Conservation (phyloP, 306 rosid species). For the Aeschynomene evenia region DNA sequence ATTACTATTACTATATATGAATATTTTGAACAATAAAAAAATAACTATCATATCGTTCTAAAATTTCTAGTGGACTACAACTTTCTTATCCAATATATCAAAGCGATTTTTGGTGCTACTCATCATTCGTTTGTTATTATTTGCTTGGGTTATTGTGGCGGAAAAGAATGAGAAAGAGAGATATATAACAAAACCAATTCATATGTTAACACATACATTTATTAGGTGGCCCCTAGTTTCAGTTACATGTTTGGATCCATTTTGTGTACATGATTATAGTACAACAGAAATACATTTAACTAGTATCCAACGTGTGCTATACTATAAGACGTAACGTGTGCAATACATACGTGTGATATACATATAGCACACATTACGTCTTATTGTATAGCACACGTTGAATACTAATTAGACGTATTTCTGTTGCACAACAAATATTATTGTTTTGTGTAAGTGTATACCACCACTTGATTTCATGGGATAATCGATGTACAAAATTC, state of each 20-base stretch:
- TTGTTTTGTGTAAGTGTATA: too few species aligned
- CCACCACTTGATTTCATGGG: not conserved
- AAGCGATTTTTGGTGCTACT: constrained; percentile 24
- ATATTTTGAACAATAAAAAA: too few species aligned
- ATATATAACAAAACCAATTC: not conserved
- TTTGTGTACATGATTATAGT: not conserved
- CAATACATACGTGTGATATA: too few species aligned
- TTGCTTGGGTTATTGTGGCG: not conserved
- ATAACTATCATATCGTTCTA: constrained; percentile 4
- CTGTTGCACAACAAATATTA: too few species aligned
- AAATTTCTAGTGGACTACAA: constrained; percentile 41
- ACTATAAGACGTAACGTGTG: too few species aligned
- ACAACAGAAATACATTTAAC: too few species aligned
- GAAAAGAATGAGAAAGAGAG: constrained; percentile 5
- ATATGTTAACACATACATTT: not conserved
- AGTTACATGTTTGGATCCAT: not conserved
- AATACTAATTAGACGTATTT: too few species aligned
- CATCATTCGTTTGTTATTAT: constrained; percentile 18
- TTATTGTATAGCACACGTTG: too few species aligned
- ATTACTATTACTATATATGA: too few species aligned
- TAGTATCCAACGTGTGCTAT: too few species aligned
- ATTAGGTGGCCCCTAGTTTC: not conserved
- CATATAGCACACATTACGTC: too few species aligned
- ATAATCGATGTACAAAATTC: not conserved
- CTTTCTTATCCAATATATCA: constrained; percentile 32